Evolutionary conservation across 139 green algal genomes (phyloP).

Genomic region (Tetradesmus lagerheimii): DNA sequence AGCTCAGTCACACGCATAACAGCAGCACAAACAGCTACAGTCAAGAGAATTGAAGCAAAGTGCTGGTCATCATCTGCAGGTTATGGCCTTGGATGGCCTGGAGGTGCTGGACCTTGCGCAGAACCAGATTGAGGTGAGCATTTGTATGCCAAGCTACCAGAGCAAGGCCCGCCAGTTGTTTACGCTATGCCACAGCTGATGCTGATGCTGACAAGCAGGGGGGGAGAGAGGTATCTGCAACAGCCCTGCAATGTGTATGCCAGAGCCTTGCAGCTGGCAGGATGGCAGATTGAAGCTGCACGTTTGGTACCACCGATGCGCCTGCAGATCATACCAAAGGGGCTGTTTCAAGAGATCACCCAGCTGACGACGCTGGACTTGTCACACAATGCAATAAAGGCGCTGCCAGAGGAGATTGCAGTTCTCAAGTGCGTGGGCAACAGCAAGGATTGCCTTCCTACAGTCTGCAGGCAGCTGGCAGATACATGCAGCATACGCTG

Average conservation of each 20-base stretch:
- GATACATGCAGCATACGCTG: not conserved
- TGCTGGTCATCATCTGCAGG: slow-evolving; percentile 28
- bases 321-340: slow-evolving; percentile 36
- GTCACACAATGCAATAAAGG: slow-evolving; percentile 35
- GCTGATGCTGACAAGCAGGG: not conserved
- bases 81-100: slow-evolving; percentile 29
- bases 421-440: slow-evolving; percentile 5
- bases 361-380: slow-evolving; percentile 13
- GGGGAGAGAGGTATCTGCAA: no score
- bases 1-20: no score
- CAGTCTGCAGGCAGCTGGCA: not conserved
- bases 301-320: not conserved
- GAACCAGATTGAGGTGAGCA: slow-evolving; percentile 42
- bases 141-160: not conserved
- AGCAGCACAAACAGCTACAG: not conserved
- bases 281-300: not conserved
- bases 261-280: no score
- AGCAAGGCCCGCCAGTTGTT: no score
- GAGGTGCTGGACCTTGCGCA: slow-evolving; percentile 44
- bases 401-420: slow-evolving; percentile 31
- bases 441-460: not conserved
- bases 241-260: no score
- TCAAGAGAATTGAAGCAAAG: not conserved
- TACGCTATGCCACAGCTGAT: no score
- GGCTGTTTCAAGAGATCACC: slow-evolving; percentile 13